Percentiles rank a stretch among this genome's conserved stretches.
Evolutionary conservation across 176 grass and related monocot species (phyloP).

Genomic region (Rhipidocladum racemiflorum): DNA sequence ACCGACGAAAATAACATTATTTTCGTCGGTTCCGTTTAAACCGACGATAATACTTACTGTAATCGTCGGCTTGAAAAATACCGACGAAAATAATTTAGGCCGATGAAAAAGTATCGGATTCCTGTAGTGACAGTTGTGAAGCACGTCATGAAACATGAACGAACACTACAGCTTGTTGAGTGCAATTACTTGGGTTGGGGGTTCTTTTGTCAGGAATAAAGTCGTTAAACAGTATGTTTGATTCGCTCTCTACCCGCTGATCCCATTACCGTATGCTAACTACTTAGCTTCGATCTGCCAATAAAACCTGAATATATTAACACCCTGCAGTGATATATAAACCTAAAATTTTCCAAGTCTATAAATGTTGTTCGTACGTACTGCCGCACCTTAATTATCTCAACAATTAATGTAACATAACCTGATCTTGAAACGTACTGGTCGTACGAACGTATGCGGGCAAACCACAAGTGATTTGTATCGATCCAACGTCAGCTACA

Average conservation of each 20-base stretch:
- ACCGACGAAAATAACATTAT: no score
- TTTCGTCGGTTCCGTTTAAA: no score
- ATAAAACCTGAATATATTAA: slow-evolving; percentile 5
- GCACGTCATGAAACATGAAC: slow-evolving; percentile 11
- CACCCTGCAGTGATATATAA: background rate
- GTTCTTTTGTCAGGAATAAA: slow-evolving; percentile 28
- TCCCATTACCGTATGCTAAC: slow-evolving; percentile 23
- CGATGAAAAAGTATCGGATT: no score
- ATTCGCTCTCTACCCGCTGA: slow-evolving; percentile 1
- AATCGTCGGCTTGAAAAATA: no score
- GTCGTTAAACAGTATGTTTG: background rate
- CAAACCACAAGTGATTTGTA: background rate
- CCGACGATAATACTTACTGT: no score
- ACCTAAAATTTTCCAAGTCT: background rate
- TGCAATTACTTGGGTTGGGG: slow-evolving; percentile 25
- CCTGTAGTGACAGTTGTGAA: slow-evolving; percentile 30
- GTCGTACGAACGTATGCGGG: background rate
- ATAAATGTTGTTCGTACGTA: background rate
- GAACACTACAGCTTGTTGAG: background rate
- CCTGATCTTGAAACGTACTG: background rate
- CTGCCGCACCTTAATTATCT: background rate
- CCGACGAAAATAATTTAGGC: no score
- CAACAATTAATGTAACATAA: background rate
- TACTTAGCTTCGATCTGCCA: background rate
- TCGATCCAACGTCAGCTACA: background rate